Percentiles rank a stretch among this genome's conserved stretches.
Evolutionary conservation across 345 rosid species (phyloP).

Genomic region (Lumnitzera racemosa): DNA sequence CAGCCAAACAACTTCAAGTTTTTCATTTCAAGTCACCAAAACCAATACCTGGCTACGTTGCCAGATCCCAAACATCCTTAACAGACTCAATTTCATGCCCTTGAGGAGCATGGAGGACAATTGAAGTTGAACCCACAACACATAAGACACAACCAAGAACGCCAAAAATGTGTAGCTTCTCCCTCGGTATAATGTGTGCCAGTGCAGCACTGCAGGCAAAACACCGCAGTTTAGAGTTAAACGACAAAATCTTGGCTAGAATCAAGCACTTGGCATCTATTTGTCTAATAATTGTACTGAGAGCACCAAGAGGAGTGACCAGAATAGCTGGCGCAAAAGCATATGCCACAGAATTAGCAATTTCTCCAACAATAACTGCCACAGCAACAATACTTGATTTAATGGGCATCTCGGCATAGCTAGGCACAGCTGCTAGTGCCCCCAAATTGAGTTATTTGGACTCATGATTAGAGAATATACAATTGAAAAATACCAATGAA

Average conservation of each 20-base stretch:
- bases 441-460: too few relatives aligned
- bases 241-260: too few relatives aligned
- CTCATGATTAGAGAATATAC: too few relatives aligned
- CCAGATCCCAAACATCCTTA: slow-evolving; percentile 88
- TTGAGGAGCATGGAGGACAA: slow-evolving; percentile 96
- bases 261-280: not conserved
- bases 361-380: slow-evolving; percentile 90
- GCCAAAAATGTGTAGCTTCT: slow-evolving; percentile 82
- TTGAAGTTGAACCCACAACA: slow-evolving; percentile 92
- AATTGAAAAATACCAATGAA: too few relatives aligned
- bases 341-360: slow-evolving; percentile 95
- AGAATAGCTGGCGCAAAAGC: slow-evolving; percentile 96
- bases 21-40: not conserved
- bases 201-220: slow-evolving; percentile 68
- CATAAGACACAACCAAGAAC: slow-evolving; percentile 91
- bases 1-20: slow-evolving; percentile 7
- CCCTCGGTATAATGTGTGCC: slow-evolving; percentile 79
- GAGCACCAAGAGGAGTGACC: slow-evolving; percentile 97
- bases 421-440: too few relatives aligned
- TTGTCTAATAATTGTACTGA: slow-evolving; percentile 88
- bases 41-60: slow-evolving; percentile 85
- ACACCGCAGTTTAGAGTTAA: not conserved
- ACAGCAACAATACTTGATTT: too few relatives aligned
- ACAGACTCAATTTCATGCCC: slow-evolving; percentile 90
- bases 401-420: too few relatives aligned